Evolutionary conservation across 108 stramenopile genomes (phyloP).

Genomic region (Cyclotella sp.): DNA sequence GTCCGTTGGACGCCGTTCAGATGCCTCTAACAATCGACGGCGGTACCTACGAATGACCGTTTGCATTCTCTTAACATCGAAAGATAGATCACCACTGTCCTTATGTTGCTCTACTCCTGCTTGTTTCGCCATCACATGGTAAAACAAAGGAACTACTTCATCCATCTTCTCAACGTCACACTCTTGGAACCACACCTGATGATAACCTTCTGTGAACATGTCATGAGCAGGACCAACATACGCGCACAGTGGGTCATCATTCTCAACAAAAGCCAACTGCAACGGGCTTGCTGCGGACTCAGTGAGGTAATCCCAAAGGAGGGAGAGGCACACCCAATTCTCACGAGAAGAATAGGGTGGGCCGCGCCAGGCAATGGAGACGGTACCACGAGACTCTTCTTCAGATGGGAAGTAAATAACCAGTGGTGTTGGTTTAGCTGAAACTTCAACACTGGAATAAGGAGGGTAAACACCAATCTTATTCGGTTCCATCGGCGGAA

Average conservation of each 20-base stretch:
- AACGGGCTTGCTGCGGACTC: conserved; percentile 49
- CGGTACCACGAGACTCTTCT: conserved; percentile 50
- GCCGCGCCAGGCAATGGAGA: conserved; percentile 50
- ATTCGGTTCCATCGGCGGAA: conserved; percentile 41
- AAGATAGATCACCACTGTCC: conserved; percentile 9
- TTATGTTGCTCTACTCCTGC: conserved; percentile 18
- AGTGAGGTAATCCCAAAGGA: conserved; percentile 47
- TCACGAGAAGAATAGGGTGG: conserved; percentile 30
- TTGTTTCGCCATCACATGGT: conserved; percentile 31
- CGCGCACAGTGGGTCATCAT: conserved; percentile 50
- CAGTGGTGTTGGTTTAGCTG: conserved; percentile 20
- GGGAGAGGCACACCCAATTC: conserved; percentile 32
- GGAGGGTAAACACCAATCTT: conserved; percentile 38
- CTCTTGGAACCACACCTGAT: conserved; percentile 53
- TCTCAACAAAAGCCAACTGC: conserved; percentile 52
- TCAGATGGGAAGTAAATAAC: conserved; percentile 45
- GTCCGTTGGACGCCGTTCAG: conserved; percentile 40
- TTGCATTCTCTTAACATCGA: conserved; percentile 45
- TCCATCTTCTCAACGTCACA: conserved; percentile 52
- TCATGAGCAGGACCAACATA: conserved; percentile 49
- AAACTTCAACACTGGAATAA: conserved; percentile 3
- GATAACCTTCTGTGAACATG: conserved; percentile 51
- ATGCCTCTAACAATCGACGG: conserved; percentile 33
- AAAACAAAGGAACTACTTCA: conserved; percentile 37
- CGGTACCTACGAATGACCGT: conserved; percentile 48